These are phyloP conservation scores for Nelumbo lutea DNA, from an alignment of 164 flowering plant genomes.

Conservation along the genomic window DNA sequence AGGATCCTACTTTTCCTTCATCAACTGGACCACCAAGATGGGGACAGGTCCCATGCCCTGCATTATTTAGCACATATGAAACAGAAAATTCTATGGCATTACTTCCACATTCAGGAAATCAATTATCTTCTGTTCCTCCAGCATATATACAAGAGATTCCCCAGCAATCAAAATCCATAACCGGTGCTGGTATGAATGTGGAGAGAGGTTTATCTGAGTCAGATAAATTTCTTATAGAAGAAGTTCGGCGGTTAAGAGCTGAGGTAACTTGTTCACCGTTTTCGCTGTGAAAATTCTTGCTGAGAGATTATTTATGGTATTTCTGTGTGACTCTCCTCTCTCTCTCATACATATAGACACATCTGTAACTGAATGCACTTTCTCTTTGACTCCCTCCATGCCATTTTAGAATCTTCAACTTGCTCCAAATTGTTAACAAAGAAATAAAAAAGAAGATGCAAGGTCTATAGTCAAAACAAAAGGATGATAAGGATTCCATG, in stretches of 20 bases:
- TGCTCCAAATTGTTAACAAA: too few relatives aligned
- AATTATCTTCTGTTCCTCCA: slow-evolving; percentile 12
- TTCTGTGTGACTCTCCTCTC: not conserved
- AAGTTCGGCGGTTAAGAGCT: slow-evolving; percentile 38
- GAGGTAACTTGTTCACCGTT: slow-evolving; percentile 33
- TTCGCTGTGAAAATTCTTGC: not conserved
- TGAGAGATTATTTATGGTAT: not conserved
- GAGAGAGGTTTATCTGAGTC: slow-evolving; percentile 19
- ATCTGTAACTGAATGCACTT: too few relatives aligned
- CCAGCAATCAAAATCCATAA: slow-evolving; percentile 10
- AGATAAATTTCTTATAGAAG: slow-evolving; percentile 36
- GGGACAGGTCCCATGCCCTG: slow-evolving; percentile 56
- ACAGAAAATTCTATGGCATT: slow-evolving; percentile 13
- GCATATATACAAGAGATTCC: slow-evolving; percentile 5
- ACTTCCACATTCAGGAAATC: slow-evolving; percentile 13
- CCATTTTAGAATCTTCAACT: too few relatives aligned
- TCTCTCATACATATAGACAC: too few relatives aligned
- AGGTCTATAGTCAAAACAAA: too few relatives aligned
- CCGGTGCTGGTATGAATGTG: not conserved
- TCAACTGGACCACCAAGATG: slow-evolving; percentile 33
- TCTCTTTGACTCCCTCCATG: too few relatives aligned
- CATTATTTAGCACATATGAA: slow-evolving; percentile 18
- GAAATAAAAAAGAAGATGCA: too few relatives aligned
- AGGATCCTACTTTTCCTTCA: slow-evolving; percentile 19
- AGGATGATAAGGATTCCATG: too few relatives aligned